Base-by-base conservation (phyloP, 257 asterid species). In the Scutellaria baicalensis region DNA sequence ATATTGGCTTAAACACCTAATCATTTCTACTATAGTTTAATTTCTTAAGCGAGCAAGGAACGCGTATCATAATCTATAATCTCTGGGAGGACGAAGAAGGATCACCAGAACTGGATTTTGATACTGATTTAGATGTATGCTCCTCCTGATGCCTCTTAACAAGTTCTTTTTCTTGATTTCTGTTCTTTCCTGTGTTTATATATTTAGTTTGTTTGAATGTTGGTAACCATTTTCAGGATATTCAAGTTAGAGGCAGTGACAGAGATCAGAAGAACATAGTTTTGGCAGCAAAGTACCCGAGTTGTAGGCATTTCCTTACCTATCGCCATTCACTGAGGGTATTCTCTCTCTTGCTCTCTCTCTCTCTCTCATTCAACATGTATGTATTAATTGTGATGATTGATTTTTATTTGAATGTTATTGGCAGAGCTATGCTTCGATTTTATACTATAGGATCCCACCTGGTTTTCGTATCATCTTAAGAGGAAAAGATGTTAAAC, bases 61-160 rank as follows among this genome's bases (percentile, higher is more conserved):
- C 97, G 1, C 92, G 96, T 0, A 80, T 92, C 17, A 49, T 92
- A 27, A 85, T 92, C 57, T 89, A 88, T 70, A 92, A 89, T 74
- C 93, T 89, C 8, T 89, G 98, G 98, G 94, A 89, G 83, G 89
- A 88, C 12, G 97, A 92, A 6, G 78, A 76, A 71, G 96, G 91
- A 52, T 43, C 71, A 8, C 77, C 50, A 2, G 98, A 92, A 59
- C 84, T 92, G 59, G 94, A 92, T 75, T 89, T 90, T 56, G 87
- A 83, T 35, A 33, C 77, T 1, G 93, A 92, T 76, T 60, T 48
- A 72, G 73, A 85, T 69, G 98, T 87, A 83, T 40, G 71, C 52
- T 43, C 43, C 52, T 43, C 43, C 31, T 58, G 8, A 36, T 59
- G 10, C 27, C 31, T 4, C 27, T 8, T 5, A 14, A 27, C 55